Percentiles rank a stretch among this genome's conserved stretches.
These are phyloP conservation scores for Xylariaceae sp. DNA, from an alignment of 2,329 filamentous ascomycete genomes.

Conservation along the genomic window DNA sequence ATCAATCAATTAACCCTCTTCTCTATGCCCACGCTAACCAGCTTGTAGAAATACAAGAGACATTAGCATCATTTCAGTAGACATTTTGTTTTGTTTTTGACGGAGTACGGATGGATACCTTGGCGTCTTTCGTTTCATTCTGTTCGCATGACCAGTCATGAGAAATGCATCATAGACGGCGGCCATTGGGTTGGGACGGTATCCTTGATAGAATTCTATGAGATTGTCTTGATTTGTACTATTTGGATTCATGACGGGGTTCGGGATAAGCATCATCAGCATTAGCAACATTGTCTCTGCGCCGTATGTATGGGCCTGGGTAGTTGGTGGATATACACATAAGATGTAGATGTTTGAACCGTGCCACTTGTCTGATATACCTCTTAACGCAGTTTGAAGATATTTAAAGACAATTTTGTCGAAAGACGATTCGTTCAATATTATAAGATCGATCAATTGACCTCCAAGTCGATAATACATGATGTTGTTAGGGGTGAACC, in stretches of 20 bases:
- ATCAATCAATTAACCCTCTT: background rate
- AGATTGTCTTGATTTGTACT: constrained; percentile 19
- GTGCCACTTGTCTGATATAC: no score
- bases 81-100: constrained; percentile 3
- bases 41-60: constrained; percentile 28
- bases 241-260: constrained; percentile 2
- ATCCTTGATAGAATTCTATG: constrained; percentile 12
- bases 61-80: constrained; percentile 17
- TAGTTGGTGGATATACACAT: no score
- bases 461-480: no score
- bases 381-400: background rate
- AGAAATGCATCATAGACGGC: constrained; percentile 26
- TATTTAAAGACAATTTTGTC: background rate
- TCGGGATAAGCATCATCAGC: constrained; percentile 14
- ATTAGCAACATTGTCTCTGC: background rate
- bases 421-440: background rate
- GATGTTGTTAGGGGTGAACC: no score
- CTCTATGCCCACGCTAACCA: constrained; percentile 10
- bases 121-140: constrained; percentile 5
- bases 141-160: constrained; percentile 14
- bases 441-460: background rate
- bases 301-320: no score
- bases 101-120: constrained; percentile 14
- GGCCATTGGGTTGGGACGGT: constrained; percentile 14
- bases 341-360: no score